phyloP scores from a whole-genome alignment of 805 yeast species.

The Myxozyma geophila region DNA sequence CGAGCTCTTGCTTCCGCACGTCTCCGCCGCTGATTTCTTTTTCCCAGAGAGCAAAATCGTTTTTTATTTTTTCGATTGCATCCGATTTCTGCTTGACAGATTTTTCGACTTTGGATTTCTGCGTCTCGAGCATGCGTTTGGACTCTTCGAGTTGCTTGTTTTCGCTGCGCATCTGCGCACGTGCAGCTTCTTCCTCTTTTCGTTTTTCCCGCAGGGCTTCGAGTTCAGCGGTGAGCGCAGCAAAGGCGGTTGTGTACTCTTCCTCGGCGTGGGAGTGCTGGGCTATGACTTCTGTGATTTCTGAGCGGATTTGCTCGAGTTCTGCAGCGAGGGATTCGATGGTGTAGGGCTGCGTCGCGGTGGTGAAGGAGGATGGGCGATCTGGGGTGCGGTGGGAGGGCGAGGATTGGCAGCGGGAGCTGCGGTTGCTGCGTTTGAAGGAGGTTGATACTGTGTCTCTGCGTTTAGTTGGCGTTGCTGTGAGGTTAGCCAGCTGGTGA shows the following conservation, averaged over 20 bases:
- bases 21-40: conserved; percentile 33
- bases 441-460: conserved; percentile 23
- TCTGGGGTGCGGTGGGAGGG: conserved; percentile 17
- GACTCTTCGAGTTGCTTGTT: conserved; percentile 47
- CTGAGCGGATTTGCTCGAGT: conserved; percentile 45
- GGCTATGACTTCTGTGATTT: conserved; percentile 41
- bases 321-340: conserved; percentile 46
- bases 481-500: no score
- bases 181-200: conserved; percentile 43
- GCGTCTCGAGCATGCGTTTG: conserved; percentile 46
- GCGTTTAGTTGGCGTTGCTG: conserved; percentile 2
- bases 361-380: conserved; percentile 32
- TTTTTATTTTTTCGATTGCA: conserved; percentile 32
- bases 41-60: conserved; percentile 39
- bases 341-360: conserved; percentile 41
- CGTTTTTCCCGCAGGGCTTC: conserved; percentile 42
- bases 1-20: conserved; percentile 13
- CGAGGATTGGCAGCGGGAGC: conserved; percentile 15
- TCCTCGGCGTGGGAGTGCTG: conserved; percentile 40
- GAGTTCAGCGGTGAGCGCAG: conserved; percentile 40
- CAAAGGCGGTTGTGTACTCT: conserved; percentile 41
- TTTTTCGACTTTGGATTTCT: conserved; percentile 42
- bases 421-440: conserved; percentile 23
- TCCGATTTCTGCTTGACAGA: conserved; percentile 27
- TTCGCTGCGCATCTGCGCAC: conserved; percentile 46